Base-by-base conservation (phyloP, 192 early-diverging fungal genomes). In the Jimgerdemannia lactiflua region DNA sequence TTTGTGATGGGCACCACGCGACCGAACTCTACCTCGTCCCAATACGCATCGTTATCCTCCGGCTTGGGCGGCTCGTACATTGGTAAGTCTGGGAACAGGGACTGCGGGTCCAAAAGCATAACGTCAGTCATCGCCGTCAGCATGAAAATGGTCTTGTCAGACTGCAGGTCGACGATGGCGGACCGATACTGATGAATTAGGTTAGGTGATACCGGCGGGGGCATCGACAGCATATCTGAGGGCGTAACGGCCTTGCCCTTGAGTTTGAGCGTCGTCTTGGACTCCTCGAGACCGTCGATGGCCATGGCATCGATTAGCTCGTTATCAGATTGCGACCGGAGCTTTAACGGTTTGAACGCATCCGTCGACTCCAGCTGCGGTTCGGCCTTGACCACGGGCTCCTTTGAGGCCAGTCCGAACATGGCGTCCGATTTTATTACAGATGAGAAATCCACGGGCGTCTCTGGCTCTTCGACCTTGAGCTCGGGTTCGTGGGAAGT, bases 1-100 rank as follows among this genome's bases (percentile, higher is more conserved):
- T 78, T 74, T 29, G 90, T 80, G 3, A 91, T 73, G 20, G 87
- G 83, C 9, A 89, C 79, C 4, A 94, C 84, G 14, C 79, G 75
- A 39, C 86, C 81, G 54, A 86, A 79, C 64, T 92, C 88, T 7
- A 82, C 75, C 65, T 90, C 87, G 42, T 89, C 87, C 59, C 86
- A 70, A 73, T 89, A 91, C 19, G 84, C 64, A 65, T 89, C 87
- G 43, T 83, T 81, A 20, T 84, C 83, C 9, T 87, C 82, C 8
- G 87, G 84, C 20, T 81, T 79, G 41, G 89, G 89, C 59, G 89
- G 87, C 43, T 75, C 82, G 73, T 89, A 89, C 8, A 80, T 40
- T 11, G 85, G 80, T 2, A 85, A 65, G 39, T 89, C 88, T 2
- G 84, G 79, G 67, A 89, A 87, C 14, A 87, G 72, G 0, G 87